These are phyloP conservation scores for Penicillium sp. DNA, from an alignment of 2,329 filamentous ascomycete genomes.

Conservation along the genomic window DNA sequence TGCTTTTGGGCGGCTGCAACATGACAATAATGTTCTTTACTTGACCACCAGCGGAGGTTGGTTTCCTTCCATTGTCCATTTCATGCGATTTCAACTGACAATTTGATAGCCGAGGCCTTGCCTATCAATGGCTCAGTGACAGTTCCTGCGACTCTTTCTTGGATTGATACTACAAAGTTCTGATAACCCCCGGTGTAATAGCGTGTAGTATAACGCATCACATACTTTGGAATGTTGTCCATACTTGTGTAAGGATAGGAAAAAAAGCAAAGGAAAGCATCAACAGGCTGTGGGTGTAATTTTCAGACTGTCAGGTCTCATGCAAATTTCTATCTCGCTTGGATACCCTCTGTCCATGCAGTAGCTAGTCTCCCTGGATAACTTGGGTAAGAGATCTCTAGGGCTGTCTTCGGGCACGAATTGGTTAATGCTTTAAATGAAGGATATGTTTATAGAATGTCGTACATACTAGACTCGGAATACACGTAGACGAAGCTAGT, in stretches of 20 bases:
- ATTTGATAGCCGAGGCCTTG: neutral
- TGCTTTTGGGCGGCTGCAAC: neutral
- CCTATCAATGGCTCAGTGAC: neutral
- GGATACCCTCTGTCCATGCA: too few relatives aligned
- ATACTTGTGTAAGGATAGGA: too few relatives aligned
- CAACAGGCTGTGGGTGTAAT: too few relatives aligned
- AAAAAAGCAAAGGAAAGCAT: too few relatives aligned
- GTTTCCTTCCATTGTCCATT: neutral
- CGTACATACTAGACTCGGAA: too few relatives aligned
- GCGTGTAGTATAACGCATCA: neutral
- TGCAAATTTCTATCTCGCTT: too few relatives aligned
- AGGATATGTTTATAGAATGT: neutral
- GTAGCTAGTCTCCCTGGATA: too few relatives aligned
- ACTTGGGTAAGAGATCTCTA: too few relatives aligned
- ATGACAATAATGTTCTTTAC: neutral
- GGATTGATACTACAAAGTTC: neutral
- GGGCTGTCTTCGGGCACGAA: too few relatives aligned
- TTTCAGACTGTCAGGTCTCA: too few relatives aligned
- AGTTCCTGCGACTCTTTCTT: neutral
- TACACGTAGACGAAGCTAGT: too few relatives aligned
- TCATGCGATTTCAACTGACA: neutral
- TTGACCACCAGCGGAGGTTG: neutral
- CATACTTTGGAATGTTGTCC: too few relatives aligned
- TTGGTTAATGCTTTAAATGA: neutral
- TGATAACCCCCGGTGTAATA: neutral